Base-by-base conservation (phyloP, 805 yeast species). In the Lipomyces lipofer region DNA sequence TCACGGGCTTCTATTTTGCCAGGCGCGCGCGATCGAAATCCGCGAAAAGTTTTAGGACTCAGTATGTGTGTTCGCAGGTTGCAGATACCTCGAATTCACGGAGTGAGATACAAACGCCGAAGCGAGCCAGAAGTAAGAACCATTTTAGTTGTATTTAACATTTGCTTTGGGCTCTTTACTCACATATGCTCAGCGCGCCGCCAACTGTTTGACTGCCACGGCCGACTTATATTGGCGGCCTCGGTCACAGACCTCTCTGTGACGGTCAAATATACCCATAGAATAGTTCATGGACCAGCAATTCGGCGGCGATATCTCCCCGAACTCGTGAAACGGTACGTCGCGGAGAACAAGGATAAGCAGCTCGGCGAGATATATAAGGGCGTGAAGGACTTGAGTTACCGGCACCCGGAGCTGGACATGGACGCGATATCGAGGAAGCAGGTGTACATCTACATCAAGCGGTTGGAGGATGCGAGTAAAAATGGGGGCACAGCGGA, bases 31-130 rank as follows among this genome's bases (percentile, higher is more conserved):
- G 53, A 19, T 49, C 60, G 3, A 35, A 46, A 28, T 51, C 58
- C 9, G 49, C 51, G 12, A 56, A 50, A 40, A 49, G 51, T 22
- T 56, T 36, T 28, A 35, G 60, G 8, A 56, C 57, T 15, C 60
- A 56, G 43, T 56, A 56, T 25, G 56, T 56, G 12, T 56, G 60
- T 47, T 56, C 60, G 19, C 60, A 56, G 36, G 60, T 56, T 17
- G 55, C 58, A 13, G 60, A 56, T 28, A 54, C 60, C 13, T 56
- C 60, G 10, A 56, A 56, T 33, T 43, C 49, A 24, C 49, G 59
- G 28, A 42, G 43, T 21, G 22, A 50, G 10, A 27, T 25, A n/a
- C 22, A 51, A 13, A 24, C 54, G 1, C 49, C 59, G 6, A 55
- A 55, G 35, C 52, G 59, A 17, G 52, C 52, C 2, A 52, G 59